phyloP scores from a whole-genome alignment of 2,329 filamentous ascomycete genomes.

The Botryotinia calthae region DNA sequence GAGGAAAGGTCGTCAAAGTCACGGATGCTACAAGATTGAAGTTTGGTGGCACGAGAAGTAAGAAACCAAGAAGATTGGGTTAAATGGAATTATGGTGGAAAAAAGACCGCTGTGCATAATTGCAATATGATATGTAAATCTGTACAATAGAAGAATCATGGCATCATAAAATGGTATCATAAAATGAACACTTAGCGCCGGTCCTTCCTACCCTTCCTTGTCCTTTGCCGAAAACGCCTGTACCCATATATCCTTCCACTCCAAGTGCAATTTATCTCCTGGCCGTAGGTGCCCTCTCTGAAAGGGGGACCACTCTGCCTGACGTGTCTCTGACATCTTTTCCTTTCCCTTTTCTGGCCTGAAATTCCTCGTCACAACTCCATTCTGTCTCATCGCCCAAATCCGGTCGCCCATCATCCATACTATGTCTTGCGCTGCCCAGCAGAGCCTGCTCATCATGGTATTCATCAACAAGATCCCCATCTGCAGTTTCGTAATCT shows the following conservation, averaged over 20 bases:
- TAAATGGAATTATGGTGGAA: conserved; percentile 23
- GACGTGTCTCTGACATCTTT: conserved; percentile 47
- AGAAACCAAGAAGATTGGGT: conserved; percentile 73
- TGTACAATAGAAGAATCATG: conserved; percentile 24
- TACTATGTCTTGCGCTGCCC: conserved; percentile 36
- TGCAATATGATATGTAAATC: conserved; percentile 11
- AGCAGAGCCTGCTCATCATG: conserved; percentile 59
- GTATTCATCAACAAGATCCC: conserved; percentile 58
- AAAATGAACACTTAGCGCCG: conserved; percentile 19
- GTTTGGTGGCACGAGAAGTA: conserved; percentile 90
- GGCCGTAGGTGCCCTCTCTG: conserved; percentile 50
- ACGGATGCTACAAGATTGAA: conserved; percentile 87
- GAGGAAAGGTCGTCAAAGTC: conserved; percentile 73
- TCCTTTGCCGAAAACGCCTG: conserved; percentile 24
- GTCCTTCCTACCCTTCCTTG: conserved; percentile 21
- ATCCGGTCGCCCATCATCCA: conserved; percentile 28
- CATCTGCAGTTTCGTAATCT: conserved; percentile 70
- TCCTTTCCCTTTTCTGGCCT: conserved; percentile 41
- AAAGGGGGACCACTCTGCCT: conserved; percentile 50
- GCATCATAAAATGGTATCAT: conserved; percentile 30
- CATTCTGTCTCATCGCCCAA: conserved; percentile 39
- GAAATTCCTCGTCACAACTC: conserved; percentile 48
- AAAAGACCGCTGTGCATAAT: conserved; percentile 21
- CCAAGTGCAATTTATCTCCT: conserved; percentile 24
- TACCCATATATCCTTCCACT: conserved; percentile 13